Conservation (phyloP, 1,139 yeast genomes). For the Suhomyces wounanorum region DNA sequence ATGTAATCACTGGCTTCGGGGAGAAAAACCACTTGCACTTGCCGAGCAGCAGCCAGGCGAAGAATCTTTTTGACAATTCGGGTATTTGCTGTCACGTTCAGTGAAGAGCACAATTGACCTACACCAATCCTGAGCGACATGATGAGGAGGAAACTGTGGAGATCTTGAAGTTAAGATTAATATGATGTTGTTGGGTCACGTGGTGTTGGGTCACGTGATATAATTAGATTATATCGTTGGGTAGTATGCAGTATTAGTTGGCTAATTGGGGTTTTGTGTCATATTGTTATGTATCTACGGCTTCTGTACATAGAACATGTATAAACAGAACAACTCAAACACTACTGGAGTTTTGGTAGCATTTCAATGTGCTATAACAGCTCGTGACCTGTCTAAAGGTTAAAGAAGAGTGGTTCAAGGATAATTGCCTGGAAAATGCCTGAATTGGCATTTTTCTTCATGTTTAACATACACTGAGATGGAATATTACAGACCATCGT, state of each 20-base stretch:
- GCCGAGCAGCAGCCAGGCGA: slow-evolving; percentile 56
- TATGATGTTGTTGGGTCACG: background rate
- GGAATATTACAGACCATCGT: no score
- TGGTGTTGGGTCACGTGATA: background rate
- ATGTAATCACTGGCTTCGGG: slow-evolving; percentile 95
- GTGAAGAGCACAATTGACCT: slow-evolving; percentile 82
- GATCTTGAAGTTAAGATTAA: background rate
- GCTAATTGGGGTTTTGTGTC: background rate
- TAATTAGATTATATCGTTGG: background rate
- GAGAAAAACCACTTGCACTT: slow-evolving; percentile 70
- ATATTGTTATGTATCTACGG: background rate
- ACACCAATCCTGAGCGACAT: slow-evolving; percentile 56
- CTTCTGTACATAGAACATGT: background rate
- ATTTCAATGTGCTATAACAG: no score
- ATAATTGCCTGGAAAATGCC: no score
- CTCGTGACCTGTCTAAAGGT: no score
- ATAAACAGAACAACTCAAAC: no score
- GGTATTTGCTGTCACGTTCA: slow-evolving; percentile 62
- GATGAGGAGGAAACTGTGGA: background rate
- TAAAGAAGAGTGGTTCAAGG: no score
- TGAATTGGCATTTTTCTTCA: no score
- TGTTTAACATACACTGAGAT: no score
- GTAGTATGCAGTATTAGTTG: no score
- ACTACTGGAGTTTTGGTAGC: no score
- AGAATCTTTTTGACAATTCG: slow-evolving; percentile 58